A percentile compares a stretch with the other conserved stretches of the same genome.
These are phyloP conservation scores for Fusarium begoniae DNA, from an alignment of 2,329 filamentous ascomycete species.

Conservation along the genomic window DNA sequence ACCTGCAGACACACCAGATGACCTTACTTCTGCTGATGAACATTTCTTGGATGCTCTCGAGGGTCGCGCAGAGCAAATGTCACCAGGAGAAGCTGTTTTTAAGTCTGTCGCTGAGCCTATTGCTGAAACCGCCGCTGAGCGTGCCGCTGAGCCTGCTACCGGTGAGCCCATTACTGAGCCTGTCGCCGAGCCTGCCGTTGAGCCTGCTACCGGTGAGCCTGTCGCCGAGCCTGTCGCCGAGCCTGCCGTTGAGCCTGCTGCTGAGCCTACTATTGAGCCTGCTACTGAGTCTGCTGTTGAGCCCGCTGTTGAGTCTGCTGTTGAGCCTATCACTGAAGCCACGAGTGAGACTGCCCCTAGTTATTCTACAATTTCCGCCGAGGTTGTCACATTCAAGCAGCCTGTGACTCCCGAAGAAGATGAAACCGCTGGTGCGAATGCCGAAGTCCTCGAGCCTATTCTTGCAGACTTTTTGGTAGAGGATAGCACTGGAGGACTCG, in stretches of 20 bases:
- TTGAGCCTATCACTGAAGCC: background rate
- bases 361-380: background rate
- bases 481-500: background rate
- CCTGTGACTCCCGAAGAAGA: background rate
- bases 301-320: background rate
- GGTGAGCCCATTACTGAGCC: background rate
- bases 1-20: constrained; percentile 41
- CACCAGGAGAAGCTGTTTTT: constrained; percentile 9
- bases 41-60: constrained; percentile 50
- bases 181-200: background rate
- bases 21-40: constrained; percentile 48
- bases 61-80: constrained; percentile 31
- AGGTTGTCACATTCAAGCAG: constrained; percentile 12
- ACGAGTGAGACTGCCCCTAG: background rate
- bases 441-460: background rate
- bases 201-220: background rate
- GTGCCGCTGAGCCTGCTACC: background rate
- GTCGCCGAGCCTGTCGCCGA: background rate
- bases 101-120: background rate
- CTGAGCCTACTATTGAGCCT: background rate
- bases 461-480: background rate
- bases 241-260: background rate
- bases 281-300: background rate
- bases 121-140: background rate
- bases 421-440: background rate